Evolutionary conservation across 2,329 filamentous ascomycete genomes (phyloP).

Genomic region (Neofusicoccum kwambonambiense): DNA sequence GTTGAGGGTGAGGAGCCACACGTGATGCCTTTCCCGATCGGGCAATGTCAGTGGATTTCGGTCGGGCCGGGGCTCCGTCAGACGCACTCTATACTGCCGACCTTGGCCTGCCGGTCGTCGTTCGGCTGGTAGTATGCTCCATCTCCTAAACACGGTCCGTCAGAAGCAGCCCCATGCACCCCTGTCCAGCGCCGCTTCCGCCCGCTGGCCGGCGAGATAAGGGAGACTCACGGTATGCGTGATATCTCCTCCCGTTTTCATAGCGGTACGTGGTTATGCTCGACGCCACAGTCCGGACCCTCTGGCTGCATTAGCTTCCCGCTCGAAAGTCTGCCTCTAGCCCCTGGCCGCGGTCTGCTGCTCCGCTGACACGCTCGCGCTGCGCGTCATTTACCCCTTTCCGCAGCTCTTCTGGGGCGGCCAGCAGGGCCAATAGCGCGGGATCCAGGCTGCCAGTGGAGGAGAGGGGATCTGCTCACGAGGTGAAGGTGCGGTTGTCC

Average conservation of each 20-base stretch:
- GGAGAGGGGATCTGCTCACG: conserved; percentile 14
- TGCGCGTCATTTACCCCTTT: conserved; percentile 1
- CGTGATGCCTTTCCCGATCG: conserved; percentile 27
- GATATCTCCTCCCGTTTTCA: conserved; percentile 37
- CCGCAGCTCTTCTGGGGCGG: not conserved
- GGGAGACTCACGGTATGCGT: conserved; percentile 30
- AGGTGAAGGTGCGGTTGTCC: conserved; percentile 17
- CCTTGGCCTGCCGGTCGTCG: conserved; percentile 28
- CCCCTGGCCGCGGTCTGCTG: not conserved
- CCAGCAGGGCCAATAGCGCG: not conserved
- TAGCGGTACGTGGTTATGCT: conserved; percentile 40
- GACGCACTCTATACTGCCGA: conserved; percentile 14
- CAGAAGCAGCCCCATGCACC: not conserved
- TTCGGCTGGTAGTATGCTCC: conserved; percentile 37
- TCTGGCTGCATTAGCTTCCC: conserved; percentile 21
- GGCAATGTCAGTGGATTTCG: not conserved
- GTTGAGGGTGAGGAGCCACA: conserved; percentile 35
- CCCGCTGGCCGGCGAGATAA: not conserved
- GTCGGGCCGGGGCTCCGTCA: not conserved
- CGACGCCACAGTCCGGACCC: conserved; percentile 38
- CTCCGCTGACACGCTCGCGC: not conserved
- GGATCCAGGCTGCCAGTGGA: not conserved
- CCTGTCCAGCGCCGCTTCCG: not conserved
- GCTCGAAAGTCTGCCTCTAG: not conserved
- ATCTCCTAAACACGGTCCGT: conserved; percentile 24